Conservation (phyloP, 1,284 basidiomycete species). For the Trichosporon sp. region DNA sequence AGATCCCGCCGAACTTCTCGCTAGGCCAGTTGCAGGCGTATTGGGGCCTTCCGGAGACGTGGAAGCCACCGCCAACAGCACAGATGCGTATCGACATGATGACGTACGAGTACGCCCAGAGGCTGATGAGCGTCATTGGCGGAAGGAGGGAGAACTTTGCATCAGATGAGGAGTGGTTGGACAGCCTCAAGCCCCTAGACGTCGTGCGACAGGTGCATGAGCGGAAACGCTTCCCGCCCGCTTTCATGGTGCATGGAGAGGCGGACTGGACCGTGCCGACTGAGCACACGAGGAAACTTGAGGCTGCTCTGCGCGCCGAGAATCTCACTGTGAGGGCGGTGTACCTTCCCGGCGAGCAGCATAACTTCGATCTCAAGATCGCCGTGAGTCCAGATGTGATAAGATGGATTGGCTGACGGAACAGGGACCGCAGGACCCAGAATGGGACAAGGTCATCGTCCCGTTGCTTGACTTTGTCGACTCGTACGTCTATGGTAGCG, state of each 20-base stretch:
- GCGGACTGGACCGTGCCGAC: slow-evolving; percentile 20
- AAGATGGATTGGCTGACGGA: background rate
- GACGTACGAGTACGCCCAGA: slow-evolving; percentile 3
- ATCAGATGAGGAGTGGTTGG: slow-evolving; percentile 12
- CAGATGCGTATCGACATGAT: background rate
- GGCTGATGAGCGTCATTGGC: slow-evolving; percentile 8
- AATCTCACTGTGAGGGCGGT: background rate
- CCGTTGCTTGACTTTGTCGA: slow-evolving; percentile 25
- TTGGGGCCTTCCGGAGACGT: background rate
- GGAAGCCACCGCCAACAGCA: background rate
- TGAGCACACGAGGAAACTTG: slow-evolving; percentile 17
- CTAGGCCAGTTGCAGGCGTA: background rate
- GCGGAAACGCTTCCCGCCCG: slow-evolving; percentile 16
- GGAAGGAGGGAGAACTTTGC: slow-evolving; percentile 15
- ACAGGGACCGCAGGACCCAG: slow-evolving; percentile 21
- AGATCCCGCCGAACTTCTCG: slow-evolving; percentile 5
- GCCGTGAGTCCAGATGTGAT: slow-evolving; percentile 19
- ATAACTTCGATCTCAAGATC: slow-evolving; percentile 24
- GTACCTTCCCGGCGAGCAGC: slow-evolving; percentile 16
- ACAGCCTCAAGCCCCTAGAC: background rate
- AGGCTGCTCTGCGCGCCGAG: slow-evolving; percentile 9
- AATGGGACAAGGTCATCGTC: slow-evolving; percentile 23
- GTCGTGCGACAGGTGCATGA: background rate
- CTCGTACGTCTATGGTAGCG: slow-evolving; percentile 8
- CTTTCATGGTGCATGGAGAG: slow-evolving; percentile 26